Conservation (phyloP, 106 monocot genomes). For the Xerophyta viscosa region DNA sequence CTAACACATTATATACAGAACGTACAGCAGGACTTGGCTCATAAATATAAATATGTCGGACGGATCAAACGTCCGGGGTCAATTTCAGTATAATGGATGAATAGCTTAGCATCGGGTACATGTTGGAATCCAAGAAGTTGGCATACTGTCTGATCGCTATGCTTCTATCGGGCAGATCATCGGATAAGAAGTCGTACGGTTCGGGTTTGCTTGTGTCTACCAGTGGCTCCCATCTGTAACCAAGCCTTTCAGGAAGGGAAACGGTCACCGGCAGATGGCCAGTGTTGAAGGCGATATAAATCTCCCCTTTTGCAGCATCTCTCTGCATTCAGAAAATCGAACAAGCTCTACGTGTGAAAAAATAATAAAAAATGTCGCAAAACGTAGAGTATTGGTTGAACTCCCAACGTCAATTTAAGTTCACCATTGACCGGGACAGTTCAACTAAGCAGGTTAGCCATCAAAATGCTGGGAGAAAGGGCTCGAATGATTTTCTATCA, state of each 20-base stretch:
- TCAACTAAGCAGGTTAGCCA: too few species aligned
- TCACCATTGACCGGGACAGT: too few species aligned
- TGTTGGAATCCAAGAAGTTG: slow-evolving; percentile 54
- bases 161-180: slow-evolving; percentile 31
- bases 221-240: slow-evolving; percentile 68
- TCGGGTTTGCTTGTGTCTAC: slow-evolving; percentile 72
- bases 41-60: too few species aligned
- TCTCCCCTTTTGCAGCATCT: slow-evolving; percentile 50
- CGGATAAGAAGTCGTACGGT: slow-evolving; percentile 80
- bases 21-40: too few species aligned
- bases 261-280: slow-evolving; percentile 58
- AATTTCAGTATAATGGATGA: slow-evolving; percentile 67
- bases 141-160: slow-evolving; percentile 24
- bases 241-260: slow-evolving; percentile 55
- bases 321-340: slow-evolving; percentile 30
- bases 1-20: too few species aligned
- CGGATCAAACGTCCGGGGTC: slow-evolving; percentile 18
- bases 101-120: slow-evolving; percentile 95
- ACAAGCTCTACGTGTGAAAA: not conserved
- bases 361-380: too few species aligned
- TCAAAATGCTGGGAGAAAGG: too few species aligned
- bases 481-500: too few species aligned
- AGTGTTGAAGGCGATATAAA: slow-evolving; percentile 88
- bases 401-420: too few species aligned
- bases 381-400: too few species aligned